phyloP scores from a whole-genome alignment of 768 basidiomycete genomes.

The Pleurotus tuber-regium region DNA sequence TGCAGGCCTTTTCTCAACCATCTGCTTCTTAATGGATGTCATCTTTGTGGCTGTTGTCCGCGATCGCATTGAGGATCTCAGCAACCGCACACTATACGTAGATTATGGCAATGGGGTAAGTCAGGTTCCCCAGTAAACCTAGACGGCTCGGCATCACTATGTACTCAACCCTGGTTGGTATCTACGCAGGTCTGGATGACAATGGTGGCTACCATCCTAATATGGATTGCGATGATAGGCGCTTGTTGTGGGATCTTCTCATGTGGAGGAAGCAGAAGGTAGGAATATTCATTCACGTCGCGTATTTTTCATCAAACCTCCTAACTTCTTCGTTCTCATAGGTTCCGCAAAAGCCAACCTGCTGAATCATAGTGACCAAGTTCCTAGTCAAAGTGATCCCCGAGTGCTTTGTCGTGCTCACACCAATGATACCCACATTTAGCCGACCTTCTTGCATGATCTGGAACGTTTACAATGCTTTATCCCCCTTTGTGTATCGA shows the following conservation, averaged over 20 bases:
- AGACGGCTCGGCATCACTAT: not conserved
- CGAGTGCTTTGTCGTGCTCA: not conserved
- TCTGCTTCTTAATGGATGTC: slow-evolving; percentile 53
- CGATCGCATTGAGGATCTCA: slow-evolving; percentile 37
- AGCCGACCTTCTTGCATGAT: slow-evolving; percentile 1
- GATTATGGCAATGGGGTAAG: slow-evolving; percentile 49
- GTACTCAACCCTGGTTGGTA: slow-evolving; percentile 5
- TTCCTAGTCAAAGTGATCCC: not conserved
- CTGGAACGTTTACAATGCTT: slow-evolving; percentile 6
- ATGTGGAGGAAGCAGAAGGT: slow-evolving; percentile 19
- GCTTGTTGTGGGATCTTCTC: slow-evolving; percentile 33
- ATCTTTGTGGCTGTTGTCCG: slow-evolving; percentile 45
- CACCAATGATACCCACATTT: slow-evolving; percentile 9
- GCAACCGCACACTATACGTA: slow-evolving; percentile 38
- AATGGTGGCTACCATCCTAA: slow-evolving; percentile 44
- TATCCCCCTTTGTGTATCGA: slow-evolving; percentile 11
- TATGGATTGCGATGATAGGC: slow-evolving; percentile 43
- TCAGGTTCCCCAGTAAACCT: slow-evolving; percentile 6
- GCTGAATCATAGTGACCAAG: slow-evolving; percentile 1
- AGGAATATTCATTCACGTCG: not conserved
- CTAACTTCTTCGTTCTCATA: not conserved
- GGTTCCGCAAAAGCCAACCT: slow-evolving; percentile 10
- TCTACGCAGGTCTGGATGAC: slow-evolving; percentile 53
- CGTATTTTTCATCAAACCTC: not conserved
- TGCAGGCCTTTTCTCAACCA: slow-evolving; percentile 43